Evolutionary conservation across 176 grass and related monocot species (phyloP), one percentile per base, ranked within the genome.

Genomic region (Oryza australiensis): DNA sequence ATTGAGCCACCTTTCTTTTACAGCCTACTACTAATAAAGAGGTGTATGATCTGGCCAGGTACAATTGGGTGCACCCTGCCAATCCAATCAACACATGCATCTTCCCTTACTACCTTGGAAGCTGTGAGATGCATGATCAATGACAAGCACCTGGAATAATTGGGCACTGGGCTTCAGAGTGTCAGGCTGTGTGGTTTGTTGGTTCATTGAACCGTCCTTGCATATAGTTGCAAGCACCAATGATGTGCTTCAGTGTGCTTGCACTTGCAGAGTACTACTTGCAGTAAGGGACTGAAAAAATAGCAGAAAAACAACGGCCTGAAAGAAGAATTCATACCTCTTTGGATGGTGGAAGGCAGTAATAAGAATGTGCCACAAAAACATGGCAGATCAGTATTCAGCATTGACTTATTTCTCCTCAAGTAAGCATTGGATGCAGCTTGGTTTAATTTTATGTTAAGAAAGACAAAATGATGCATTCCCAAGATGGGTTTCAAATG

Each of bases 161-260:
- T 73, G 79, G 35, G 26, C 9, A 26, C 23, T 67, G 49, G 67
- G 30, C 8, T 24, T 60, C 12, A 45, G 13, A n/a, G 37, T 53
- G 45, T 26, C 20, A 3, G 22, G 65, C 65, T 55, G 69, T 65
- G 70, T 65, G 70, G 13, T 29, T 49, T 57, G 13, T 29, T 49
- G 22, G 57, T 74, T 82, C 27, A 72, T 3, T 43, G 79, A 42
- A 82, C 12, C 71, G 35, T 72, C 68, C 79, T 43, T 10, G 16
- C 28, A 18, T 5, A 42, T 20, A 18, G 57, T 73, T 23, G 27
- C 20, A 22, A 70, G 46, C 46, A 80, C 11, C 66, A 55, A 55
- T 38, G 29, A 59, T 57, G 65, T 68, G 41, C 63, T 67, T 49
- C 42, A 34, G 28, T 35, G 28, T 35, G 64, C 29, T 26, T 26